Evolutionary conservation across 306 rosid genomes (phyloP), one percentile per base, ranked within the genome.

Genomic region (Medicago ruthenica): DNA sequence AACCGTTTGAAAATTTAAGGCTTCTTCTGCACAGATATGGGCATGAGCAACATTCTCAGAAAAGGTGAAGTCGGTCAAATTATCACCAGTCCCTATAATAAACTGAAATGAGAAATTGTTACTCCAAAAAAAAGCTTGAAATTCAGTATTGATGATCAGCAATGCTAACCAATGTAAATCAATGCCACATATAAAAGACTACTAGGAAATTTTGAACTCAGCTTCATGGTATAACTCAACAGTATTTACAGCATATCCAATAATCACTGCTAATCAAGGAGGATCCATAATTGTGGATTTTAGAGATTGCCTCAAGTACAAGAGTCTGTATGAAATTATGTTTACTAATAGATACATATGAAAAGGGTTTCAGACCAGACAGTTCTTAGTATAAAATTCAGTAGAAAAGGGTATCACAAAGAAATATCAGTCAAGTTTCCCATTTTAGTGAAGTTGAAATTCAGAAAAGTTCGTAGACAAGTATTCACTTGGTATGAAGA

Each of bases 11-110:
- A 86, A 85, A 80, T 82, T 86, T 77, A 93, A 82, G 71, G 97
- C 93, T 77, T 89, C 82, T 85, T 91, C 96, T 34, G 93, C 98
- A 84, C 98, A 89, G 63, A 93, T 78, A 80, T 87, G 92, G 70
- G 98, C 98, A 89, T 89, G 92, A 58, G 86, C 45, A 57, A 91
- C 92, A 87, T 93, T 93, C 89, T 93, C 97, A 58, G 62, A 87
- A 82, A 79, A 89, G 36, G 96, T 91, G 82, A 93, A 91, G 80
- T 93, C 97, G 0, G 93, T 85, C 74, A 80, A 70, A 83, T 85
- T 89, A 81, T 86, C 89, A 70, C 93, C 92, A 84, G 77, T 84
- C 81, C 97, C 98, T 91, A 91, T 69, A 84, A 88, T 89, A 85
- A 86, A 86, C 98, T 91, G 98, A 83, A 93, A 91, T 84, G 86